phyloP scores from a whole-genome alignment of 2,329 filamentous ascomycete genomes.

The Diplodia intermedia region DNA sequence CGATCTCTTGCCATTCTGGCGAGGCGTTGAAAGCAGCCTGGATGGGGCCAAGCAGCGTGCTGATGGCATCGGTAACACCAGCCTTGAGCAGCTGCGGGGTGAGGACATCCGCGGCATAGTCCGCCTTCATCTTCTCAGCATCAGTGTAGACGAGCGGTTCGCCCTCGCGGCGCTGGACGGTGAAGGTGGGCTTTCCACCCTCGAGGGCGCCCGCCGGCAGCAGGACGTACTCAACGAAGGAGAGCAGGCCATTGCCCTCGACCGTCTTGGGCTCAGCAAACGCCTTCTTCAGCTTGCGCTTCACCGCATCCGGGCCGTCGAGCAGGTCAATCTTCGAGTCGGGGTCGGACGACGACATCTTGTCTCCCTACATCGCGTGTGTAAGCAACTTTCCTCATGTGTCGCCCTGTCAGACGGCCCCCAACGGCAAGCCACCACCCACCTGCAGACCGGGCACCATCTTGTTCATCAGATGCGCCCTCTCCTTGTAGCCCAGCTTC shows the following conservation, averaged over 20 bases:
- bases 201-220: slow-evolving; percentile 76
- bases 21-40: slow-evolving; percentile 73
- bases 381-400: slow-evolving; percentile 60
- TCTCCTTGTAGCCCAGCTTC: slow-evolving; percentile 79
- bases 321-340: slow-evolving; percentile 95
- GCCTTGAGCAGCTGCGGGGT: slow-evolving; percentile 88
- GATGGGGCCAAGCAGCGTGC: slow-evolving; percentile 78
- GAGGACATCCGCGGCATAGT: slow-evolving; percentile 80
- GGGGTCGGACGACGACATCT: slow-evolving; percentile 75
- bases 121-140: slow-evolving; percentile 76
- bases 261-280: slow-evolving; percentile 75
- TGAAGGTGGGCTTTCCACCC: slow-evolving; percentile 64
- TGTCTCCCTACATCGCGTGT: slow-evolving; percentile 63
- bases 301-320: slow-evolving; percentile 74
- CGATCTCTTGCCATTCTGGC: slow-evolving; percentile 80
- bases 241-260: slow-evolving; percentile 85
- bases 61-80: slow-evolving; percentile 77
- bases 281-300: slow-evolving; percentile 75
- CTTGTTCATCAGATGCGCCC: slow-evolving; percentile 78
- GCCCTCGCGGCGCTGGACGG: slow-evolving; percentile 70
- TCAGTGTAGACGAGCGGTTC: slow-evolving; percentile 82
- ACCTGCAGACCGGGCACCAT: slow-evolving; percentile 87
- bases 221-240: slow-evolving; percentile 86
- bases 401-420: slow-evolving; percentile 85
- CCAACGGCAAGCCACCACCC: slow-evolving; percentile 78